Evolutionary conservation across 164 flowering plant species (phyloP).

Genomic region (Malania oleifera): DNA sequence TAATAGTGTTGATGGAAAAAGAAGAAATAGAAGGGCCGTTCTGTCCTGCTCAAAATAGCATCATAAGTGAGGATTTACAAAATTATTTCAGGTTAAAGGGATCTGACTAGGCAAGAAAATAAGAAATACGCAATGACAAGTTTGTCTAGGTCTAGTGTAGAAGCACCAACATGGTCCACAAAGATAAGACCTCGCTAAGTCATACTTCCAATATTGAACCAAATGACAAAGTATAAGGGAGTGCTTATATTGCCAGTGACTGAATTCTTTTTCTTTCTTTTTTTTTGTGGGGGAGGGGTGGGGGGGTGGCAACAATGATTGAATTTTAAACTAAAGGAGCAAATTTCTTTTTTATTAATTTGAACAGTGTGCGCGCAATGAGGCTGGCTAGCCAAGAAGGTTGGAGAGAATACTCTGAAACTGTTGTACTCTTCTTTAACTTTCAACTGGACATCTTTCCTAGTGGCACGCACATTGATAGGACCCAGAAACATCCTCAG

Average conservation of each 20-base stretch:
- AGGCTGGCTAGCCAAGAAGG: background rate
- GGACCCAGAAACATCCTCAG: constrained; percentile 94
- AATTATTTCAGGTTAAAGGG: background rate
- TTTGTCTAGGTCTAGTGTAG: too few species aligned
- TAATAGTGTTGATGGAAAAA: constrained; percentile 73
- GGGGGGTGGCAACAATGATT: too few species aligned
- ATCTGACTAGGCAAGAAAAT: background rate
- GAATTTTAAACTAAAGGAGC: background rate
- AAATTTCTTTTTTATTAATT: background rate
- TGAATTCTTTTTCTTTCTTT: too few species aligned
- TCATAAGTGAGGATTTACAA: constrained; percentile 1
- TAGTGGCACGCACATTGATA: constrained; percentile 74
- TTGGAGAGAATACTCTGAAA: constrained; percentile 50
- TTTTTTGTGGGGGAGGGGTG: too few species aligned
- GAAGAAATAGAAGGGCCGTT: constrained; percentile 77
- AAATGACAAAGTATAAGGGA: too few species aligned
- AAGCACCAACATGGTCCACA: too few species aligned
- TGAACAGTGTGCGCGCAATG: background rate
- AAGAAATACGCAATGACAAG: too few species aligned
- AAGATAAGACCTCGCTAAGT: too few species aligned
- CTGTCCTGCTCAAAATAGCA: constrained; percentile 56
- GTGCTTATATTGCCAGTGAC: too few species aligned
- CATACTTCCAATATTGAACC: too few species aligned
- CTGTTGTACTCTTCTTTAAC: constrained; percentile 95
- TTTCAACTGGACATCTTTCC: constrained; percentile 82